Evolutionary conservation across 371 early-diverging fungal species (phyloP), one percentile per base, ranked within the genome.

Genomic region (Batrachochytrium dendrobatidis): DNA sequence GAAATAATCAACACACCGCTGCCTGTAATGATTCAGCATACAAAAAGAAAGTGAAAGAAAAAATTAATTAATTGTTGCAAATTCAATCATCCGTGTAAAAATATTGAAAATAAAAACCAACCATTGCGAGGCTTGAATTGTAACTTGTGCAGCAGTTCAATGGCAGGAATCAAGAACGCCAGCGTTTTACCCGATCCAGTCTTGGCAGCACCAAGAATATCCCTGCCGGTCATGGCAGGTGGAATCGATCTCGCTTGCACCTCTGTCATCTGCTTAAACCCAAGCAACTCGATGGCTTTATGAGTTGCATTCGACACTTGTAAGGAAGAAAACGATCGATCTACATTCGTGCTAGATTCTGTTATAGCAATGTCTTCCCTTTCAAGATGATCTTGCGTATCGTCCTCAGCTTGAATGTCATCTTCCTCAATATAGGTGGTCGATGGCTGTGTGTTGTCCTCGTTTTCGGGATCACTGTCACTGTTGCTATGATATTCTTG

Each of bases 121-220:
- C 76, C 99, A 65, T 95, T 96, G 69, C 96, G 85, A 28, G 97
- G 91, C 81, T 95, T 95, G 68, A 86, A 86, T 69, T 88, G 86
- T 25, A 92, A 76, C 60, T 79, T 87, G 61, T 81, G 77, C 30
- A 98, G 76, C 58, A 92, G 66, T 67, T 98, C 95, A 44, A 99
- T 76, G 18, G 95, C 94, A 39, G 99, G 99, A 33, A 99, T 84
- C 67, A 99, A 73, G 76, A 99, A 99, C 15, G 99, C 90, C 46
- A 99, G 82, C 15, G 99, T 99, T 75, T 99, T 99, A 55, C 99
- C 99, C 22, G 90, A 89, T 24, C 99, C 99, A 1, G 99, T 99
- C 73, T 96, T 94, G 32, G 99, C 99, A 55, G 98, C 96, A 34
- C 98, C 99, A 44, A 99, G 76, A 33, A 99, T 90, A 83, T 99